Conservation (phyloP, 805 yeast genomes). For the Candida lessepsii region DNA sequence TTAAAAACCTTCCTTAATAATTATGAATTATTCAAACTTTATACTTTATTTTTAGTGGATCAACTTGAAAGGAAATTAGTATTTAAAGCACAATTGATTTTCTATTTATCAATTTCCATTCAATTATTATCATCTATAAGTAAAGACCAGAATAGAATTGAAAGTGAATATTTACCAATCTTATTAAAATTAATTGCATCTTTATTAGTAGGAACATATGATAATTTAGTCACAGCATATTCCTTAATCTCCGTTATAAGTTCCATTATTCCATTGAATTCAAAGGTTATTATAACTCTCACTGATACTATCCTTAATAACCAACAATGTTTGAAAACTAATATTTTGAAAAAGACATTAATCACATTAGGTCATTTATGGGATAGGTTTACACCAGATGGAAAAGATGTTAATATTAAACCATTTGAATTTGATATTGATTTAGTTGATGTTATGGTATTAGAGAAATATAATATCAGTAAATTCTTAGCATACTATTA, state of each 20-base stretch:
- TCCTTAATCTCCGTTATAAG: conserved; percentile 77
- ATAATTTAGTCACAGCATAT: conserved; percentile 79
- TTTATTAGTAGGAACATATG: conserved; percentile 44
- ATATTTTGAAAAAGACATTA: conserved; percentile 30
- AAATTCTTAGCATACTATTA: conserved; percentile 32
- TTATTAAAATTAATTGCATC: conserved; percentile 59
- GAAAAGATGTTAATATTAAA: conserved; percentile 1
- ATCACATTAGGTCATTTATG: conserved; percentile 43
- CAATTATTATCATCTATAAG: conserved; percentile 66
- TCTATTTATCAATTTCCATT: conserved; percentile 71
- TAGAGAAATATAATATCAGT: conserved; percentile 15
- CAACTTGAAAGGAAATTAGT: conserved; percentile 54
- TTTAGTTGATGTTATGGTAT: not conserved
- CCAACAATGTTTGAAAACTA: conserved; percentile 20
- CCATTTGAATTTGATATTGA: conserved; percentile 10
- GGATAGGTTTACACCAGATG: conserved; percentile 16
- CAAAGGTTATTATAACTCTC: conserved; percentile 28
- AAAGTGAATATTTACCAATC: conserved; percentile 50
- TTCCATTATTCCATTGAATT: conserved; percentile 61
- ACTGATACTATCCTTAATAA: conserved; percentile 31
- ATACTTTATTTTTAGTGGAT: conserved; percentile 53
- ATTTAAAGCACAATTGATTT: conserved; percentile 70
- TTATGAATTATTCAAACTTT: conserved; percentile 61
- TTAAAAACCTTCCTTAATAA: conserved; percentile 71
- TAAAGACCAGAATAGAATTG: conserved; percentile 41